Conservation (phyloP, 345 rosid genomes). For the Eucalyptus brandiana region DNA sequence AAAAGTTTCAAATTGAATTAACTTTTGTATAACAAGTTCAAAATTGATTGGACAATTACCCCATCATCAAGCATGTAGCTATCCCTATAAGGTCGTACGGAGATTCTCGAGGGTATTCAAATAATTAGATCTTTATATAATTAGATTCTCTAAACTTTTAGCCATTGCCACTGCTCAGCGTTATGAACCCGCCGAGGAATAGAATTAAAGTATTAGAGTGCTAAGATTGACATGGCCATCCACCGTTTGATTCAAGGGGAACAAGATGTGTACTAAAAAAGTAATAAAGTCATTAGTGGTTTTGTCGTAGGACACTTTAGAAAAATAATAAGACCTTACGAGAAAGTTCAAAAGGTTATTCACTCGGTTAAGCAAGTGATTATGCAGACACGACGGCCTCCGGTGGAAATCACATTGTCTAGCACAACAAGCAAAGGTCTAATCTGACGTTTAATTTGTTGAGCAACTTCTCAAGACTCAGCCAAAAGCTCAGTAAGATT, state of each 20-base stretch:
- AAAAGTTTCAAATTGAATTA: not conserved
- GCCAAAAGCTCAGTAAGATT: not conserved
- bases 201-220: not conserved
- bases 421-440: not conserved
- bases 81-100: not conserved
- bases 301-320: not conserved
- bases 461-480: not conserved
- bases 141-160: not conserved
- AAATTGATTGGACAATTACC: not conserved
- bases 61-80: not conserved
- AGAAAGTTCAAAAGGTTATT: not conserved
- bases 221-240: not conserved
- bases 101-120: not conserved
- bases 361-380: not conserved
- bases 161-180: not conserved
- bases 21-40: not conserved
- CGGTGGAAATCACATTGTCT: not conserved
- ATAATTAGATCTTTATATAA: not conserved
- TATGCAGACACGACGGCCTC: not conserved
- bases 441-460: not conserved
- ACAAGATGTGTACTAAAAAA: not conserved
- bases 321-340: not conserved
- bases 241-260: not conserved
- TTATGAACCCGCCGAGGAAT: not conserved
- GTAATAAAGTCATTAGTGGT: not conserved